Base-by-base conservation (phyloP, 768 basidiomycete genomes). In the Holtermanniella nyarrowii region DNA sequence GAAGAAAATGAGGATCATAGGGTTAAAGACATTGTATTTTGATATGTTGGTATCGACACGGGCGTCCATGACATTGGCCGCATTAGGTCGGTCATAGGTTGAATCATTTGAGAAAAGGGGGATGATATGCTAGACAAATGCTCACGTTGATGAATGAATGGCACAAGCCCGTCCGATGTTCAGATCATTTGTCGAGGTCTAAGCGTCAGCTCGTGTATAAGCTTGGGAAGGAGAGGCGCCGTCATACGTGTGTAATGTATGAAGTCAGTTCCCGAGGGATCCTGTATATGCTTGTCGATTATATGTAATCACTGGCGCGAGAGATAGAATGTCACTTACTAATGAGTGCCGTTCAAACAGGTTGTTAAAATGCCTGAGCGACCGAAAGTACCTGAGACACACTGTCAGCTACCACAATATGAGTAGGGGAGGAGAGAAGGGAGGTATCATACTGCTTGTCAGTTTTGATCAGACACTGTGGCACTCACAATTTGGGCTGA, bases 271-370 rank as follows among this genome's bases (percentile, higher is more conserved):
- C 62, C 54, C 56, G 55, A 59, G 53, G 54, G 63, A 53, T 68
- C 66, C 63, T 68, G 63, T 56, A 68, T 68, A 68, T 68, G 66
- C 66, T 68, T 68, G 66, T 68, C 65, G 44, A 60, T 61, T 58
- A 41, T 54, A 39, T 55, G 52, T 65, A 68, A 68, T 68, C 66
- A 61, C 63, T 40, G 55, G 56, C 47, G 44, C 46, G 46, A 46
- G 21, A 21, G 16, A 25, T 16, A 26, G 1, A 27, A 20, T 24
- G 31, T 46, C 24, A 31, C 18, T 18, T 23, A 23, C 22, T 44
- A n/a, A 57, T 5, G 2, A 37, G 42, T 25, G 24, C 2, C 20
- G 40, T 44, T 41, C 11, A 11, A 44, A n/a, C n/a, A n/a, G n/a
- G 11, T 44, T 22, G 43, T 22, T 20, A 22, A 21, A 18, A 11